A percentile compares a stretch with the other conserved stretches of the same genome.
phyloP scores from a whole-genome alignment of 2,329 filamentous ascomycete species.

The Penicillium crustosum region DNA sequence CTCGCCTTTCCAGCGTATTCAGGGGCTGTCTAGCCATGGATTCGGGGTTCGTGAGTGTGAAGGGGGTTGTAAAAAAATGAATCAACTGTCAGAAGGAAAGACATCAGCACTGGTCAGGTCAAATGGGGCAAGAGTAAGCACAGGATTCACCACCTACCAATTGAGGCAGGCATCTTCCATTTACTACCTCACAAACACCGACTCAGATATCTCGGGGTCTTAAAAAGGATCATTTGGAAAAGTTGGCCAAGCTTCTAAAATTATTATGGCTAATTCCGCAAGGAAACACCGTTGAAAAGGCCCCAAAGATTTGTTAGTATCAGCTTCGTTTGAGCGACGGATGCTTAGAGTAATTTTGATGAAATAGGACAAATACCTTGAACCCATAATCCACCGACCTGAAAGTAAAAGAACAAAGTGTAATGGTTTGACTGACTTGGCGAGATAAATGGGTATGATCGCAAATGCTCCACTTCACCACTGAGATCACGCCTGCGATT shows the following conservation, averaged over 20 bases:
- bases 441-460: neutral
- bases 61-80: too few species aligned
- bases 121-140: too few species aligned
- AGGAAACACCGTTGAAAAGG: conserved; percentile 1
- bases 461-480: neutral
- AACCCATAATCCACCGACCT: neutral
- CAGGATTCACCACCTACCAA: too few species aligned
- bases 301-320: neutral
- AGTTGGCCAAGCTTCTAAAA: conserved; percentile 1
- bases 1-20: too few species aligned
- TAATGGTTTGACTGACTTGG: neutral
- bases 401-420: neutral
- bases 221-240: neutral
- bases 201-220: too few species aligned
- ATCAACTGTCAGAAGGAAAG: too few species aligned
- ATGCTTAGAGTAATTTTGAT: neutral
- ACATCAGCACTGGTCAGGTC: too few species aligned
- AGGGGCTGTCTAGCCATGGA: too few species aligned
- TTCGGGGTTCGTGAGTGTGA: too few species aligned
- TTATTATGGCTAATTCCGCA: neutral
- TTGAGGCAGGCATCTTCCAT: too few species aligned
- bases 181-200: too few species aligned
- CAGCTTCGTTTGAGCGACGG: neutral
- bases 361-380: neutral
- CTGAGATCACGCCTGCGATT: too few species aligned